Evolutionary conservation across 768 basidiomycete species (phyloP), one percentile per base, ranked within the genome.

Genomic region (Leucocoprinus sp.): DNA sequence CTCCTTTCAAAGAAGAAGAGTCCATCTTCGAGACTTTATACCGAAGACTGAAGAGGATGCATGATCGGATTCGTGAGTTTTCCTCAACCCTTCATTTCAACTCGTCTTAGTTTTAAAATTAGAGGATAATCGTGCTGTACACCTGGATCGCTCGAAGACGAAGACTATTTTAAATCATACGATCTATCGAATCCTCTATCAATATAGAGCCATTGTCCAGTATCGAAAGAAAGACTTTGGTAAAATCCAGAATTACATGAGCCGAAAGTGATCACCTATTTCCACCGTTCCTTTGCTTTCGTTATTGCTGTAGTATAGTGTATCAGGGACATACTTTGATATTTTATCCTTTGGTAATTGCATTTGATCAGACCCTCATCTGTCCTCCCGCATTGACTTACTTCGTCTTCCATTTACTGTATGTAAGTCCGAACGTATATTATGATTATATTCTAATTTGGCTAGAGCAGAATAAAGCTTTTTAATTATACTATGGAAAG

Each of bases 91-190:
- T 21, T 28, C 19, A 29, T 17, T 31, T 15, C 15, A 9, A 5
- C 6, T 19, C 38, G 28, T 23, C n/a, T 18, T 12, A 11, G 9
- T 21, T 37, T 26, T 34, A n/a, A n/a, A n/a, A n/a, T 9, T 48
- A 86, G 84, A 75, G 37, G 86, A 89, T 57, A 80, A 78, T 2
- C 80, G 84, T 37, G 84, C 82, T 21, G 77, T 80, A 1, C 76
- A 84, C 59, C 68, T 90, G 26, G 85, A 88, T 50, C 78, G 87
- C 37, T 85, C 86, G 2, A 72, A 82, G 45, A 72, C 78, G 3
- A 90, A 89, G 53, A 81, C 77, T 2, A 71, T 73, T 0, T 60
- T 88, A 39, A 82, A 88, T 55, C 75, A 74, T 35, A 60, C 86
- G 11, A 67, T 74, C 7, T 71, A 82, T 66, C 74, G 80, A 18